phyloP scores from a whole-genome alignment of 2,329 filamentous ascomycete species.

The Aspergillus glaucus region DNA sequence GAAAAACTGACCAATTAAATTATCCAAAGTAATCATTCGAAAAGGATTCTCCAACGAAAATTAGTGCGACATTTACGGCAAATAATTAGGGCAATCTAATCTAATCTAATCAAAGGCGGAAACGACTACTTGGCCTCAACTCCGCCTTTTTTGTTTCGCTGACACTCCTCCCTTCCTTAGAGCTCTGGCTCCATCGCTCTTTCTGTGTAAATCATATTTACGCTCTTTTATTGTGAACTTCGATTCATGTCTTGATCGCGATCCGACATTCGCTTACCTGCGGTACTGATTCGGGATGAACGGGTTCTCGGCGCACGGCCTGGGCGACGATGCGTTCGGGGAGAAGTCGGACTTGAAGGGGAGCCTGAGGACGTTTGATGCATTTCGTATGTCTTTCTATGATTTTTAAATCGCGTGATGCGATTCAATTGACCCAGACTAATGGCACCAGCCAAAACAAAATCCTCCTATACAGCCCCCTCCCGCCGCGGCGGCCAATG shows the following conservation, averaged over 20 bases:
- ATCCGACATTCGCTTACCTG: slow-evolving; percentile 3
- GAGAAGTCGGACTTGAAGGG: slow-evolving; percentile 56
- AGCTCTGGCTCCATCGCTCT: slow-evolving; percentile 1
- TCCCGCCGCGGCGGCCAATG: slow-evolving; percentile 87
- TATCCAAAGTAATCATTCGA: no score
- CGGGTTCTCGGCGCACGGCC: slow-evolving; percentile 63
- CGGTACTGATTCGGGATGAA: slow-evolving; percentile 55
- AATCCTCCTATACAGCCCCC: slow-evolving; percentile 81
- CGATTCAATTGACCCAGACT: slow-evolving; percentile 3
- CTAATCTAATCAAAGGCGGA: slow-evolving; percentile 1
- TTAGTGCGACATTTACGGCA: not conserved
- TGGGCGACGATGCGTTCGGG: slow-evolving; percentile 75
- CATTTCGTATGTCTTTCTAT: slow-evolving; percentile 68
- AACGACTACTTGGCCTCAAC: slow-evolving; percentile 20
- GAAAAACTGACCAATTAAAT: no score
- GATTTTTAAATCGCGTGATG: not conserved
- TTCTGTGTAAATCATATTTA: slow-evolving; percentile 1
- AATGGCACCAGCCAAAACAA: slow-evolving; percentile 72
- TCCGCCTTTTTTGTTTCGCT: slow-evolving; percentile 1
- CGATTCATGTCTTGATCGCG: slow-evolving; percentile 22
- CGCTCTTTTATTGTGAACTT: slow-evolving; percentile 1
- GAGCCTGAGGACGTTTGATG: slow-evolving; percentile 79
- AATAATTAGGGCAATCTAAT: slow-evolving; percentile 11
- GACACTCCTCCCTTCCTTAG: not conserved
- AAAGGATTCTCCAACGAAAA: no score